These are phyloP conservation scores for Backusella luteola DNA, from an alignment of 192 early-diverging fungal species.

Conservation along the genomic window DNA sequence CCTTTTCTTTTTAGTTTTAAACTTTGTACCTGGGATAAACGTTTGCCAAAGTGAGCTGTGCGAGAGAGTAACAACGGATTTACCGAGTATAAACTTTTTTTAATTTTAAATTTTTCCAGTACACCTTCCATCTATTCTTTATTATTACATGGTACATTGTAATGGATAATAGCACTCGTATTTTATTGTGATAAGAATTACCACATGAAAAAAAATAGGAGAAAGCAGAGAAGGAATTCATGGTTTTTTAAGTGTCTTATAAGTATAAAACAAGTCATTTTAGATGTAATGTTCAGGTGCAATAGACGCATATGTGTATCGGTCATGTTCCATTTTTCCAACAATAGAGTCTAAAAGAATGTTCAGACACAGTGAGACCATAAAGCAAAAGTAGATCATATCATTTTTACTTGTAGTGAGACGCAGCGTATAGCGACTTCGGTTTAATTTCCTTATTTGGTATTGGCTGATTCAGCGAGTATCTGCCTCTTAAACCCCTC, in stretches of 20 bases:
- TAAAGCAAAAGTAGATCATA: not conserved
- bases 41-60: not conserved
- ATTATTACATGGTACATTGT: too few relatives aligned
- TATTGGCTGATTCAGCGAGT: not conserved
- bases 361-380: constrained; percentile 2
- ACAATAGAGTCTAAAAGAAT: not conserved
- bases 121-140: not conserved
- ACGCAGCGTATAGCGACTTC: not conserved
- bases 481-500: not conserved
- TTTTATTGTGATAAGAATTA: too few relatives aligned
- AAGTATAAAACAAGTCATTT: not conserved
- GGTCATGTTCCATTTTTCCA: not conserved
- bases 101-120: not conserved
- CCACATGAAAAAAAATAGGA: too few relatives aligned
- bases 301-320: not conserved
- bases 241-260: not conserved
- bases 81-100: not conserved
- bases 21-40: not conserved
- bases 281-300: not conserved
- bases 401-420: not conserved
- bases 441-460: not conserved
- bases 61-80: not conserved
- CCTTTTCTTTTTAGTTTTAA: not conserved
- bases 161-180: too few relatives aligned
- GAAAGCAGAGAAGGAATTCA: too few relatives aligned